Evolutionary conservation across 2,329 filamentous ascomycete genomes (phyloP).

Genomic region (Ascochyta rabiei): DNA sequence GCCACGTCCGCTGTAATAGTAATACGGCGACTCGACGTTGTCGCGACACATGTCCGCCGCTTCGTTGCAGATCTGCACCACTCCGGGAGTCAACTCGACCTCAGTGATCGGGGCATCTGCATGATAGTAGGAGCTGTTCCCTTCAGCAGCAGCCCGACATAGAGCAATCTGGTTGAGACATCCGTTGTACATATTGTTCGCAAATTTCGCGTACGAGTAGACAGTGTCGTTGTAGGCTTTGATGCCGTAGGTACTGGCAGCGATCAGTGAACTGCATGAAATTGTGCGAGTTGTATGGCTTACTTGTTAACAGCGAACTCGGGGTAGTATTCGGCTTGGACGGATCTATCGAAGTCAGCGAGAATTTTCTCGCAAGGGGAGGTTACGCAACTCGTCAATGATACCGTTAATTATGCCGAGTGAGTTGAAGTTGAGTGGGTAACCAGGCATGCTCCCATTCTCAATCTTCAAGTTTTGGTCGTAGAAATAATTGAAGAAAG

Average conservation of each 20-base stretch:
- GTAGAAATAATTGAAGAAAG: conserved; percentile 64
- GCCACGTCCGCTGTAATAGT: conserved; percentile 59
- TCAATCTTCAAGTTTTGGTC: conserved; percentile 62
- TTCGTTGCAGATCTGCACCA: conserved; percentile 57
- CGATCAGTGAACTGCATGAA: background rate
- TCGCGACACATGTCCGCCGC: conserved; percentile 62
- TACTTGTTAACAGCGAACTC: conserved; percentile 58
- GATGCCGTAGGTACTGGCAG: conserved; percentile 57
- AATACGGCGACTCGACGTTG: conserved; percentile 65
- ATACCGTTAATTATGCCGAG: conserved; percentile 60
- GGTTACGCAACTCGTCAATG: conserved; percentile 40
- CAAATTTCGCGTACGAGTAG: conserved; percentile 64
- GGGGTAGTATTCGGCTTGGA: conserved; percentile 58
- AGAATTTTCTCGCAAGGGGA: background rate
- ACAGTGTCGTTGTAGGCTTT: conserved; percentile 62
- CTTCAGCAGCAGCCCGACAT: conserved; percentile 57
- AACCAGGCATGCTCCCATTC: conserved; percentile 56
- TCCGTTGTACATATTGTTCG: conserved; percentile 55
- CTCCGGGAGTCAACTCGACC: conserved; percentile 35
- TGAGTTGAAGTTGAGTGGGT: conserved; percentile 60
- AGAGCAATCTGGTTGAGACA: conserved; percentile 57
- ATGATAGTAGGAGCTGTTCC: conserved; percentile 30
- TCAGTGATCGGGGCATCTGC: conserved; percentile 21
- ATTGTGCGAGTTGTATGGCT: background rate
- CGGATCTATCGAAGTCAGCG: conserved; percentile 23